Evolutionary conservation across 345 rosid genomes (phyloP).

Genomic region (Rhodamnia argentea): DNA sequence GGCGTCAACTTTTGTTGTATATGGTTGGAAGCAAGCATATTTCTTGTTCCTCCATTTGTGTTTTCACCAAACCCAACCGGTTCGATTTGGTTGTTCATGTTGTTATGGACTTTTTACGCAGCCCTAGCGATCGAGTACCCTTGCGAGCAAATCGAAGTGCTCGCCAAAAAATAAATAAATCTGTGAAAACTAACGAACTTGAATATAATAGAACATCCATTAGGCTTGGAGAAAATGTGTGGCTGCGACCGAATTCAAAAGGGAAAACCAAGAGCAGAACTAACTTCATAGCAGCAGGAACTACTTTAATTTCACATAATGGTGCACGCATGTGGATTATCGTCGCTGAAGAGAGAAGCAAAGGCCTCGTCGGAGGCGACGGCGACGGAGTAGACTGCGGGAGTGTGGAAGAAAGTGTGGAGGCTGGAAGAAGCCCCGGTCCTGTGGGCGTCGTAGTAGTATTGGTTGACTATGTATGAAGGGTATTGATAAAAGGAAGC

Average conservation of each 20-base stretch:
- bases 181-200: background rate
- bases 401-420: slow-evolving; percentile 74
- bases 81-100: background rate
- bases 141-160: background rate
- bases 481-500: slow-evolving; percentile 87
- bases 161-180: background rate
- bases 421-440: slow-evolving; percentile 20
- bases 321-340: slow-evolving; percentile 80
- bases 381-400: slow-evolving; percentile 66
- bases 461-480: slow-evolving; percentile 58
- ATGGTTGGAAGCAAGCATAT: background rate
- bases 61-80: background rate
- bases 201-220: background rate
- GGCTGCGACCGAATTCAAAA: background rate
- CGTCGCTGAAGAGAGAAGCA: slow-evolving; percentile 84
- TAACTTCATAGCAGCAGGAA: background rate
- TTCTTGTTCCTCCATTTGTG: background rate
- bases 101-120: background rate
- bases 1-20: background rate
- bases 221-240: background rate
- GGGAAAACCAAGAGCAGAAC: background rate
- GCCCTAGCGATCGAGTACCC: background rate
- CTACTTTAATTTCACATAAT: slow-evolving; percentile 34
- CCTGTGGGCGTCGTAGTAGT: slow-evolving; percentile 49
- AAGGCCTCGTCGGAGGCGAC: slow-evolving; percentile 77